A percentile compares a stretch with the other conserved stretches of the same genome.
Evolutionary conservation across 2,329 filamentous ascomycete species (phyloP).

Genomic region (Ceratocystis cacaofunesta): DNA sequence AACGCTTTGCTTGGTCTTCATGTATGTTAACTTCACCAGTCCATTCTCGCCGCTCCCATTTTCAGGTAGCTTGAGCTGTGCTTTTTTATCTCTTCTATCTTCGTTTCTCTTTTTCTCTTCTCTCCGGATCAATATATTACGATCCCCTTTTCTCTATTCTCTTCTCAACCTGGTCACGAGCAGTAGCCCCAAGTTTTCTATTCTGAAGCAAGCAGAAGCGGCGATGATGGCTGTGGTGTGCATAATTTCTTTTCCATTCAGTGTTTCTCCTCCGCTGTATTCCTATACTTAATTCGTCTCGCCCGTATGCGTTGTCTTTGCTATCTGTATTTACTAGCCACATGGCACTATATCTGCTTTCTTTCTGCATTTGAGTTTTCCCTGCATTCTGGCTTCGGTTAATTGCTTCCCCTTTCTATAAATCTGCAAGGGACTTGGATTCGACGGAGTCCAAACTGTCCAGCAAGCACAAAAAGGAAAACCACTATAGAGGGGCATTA

Average conservation of each 20-base stretch:
- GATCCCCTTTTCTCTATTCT: conserved; percentile 26
- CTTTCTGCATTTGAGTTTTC: conserved; percentile 20
- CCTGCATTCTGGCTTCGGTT: conserved; percentile 13
- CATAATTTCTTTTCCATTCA: neutral
- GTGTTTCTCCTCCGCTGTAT: conserved; percentile 15
- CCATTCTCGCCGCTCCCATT: conserved; percentile 1
- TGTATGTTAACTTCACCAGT: conserved; percentile 49
- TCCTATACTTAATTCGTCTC: conserved; percentile 7
- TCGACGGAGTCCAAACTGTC: neutral
- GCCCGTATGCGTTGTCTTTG: conserved; percentile 8
- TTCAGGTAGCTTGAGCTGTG: conserved; percentile 3
- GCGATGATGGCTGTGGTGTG: conserved; percentile 43
- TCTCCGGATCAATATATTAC: conserved; percentile 29
- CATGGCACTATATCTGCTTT: conserved; percentile 7
- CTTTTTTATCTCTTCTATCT: conserved; percentile 5
- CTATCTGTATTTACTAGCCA: conserved; percentile 5
- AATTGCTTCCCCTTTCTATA: neutral
- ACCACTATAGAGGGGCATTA: neutral
- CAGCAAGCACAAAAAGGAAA: neutral
- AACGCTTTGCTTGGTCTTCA: conserved; percentile 50
- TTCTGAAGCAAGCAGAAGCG: conserved; percentile 30
- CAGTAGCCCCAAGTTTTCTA: neutral
- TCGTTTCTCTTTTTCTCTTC: conserved; percentile 21
- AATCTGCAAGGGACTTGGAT: neutral
- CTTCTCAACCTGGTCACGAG: conserved; percentile 17